Conservation (phyloP, 1,284 basidiomycete genomes). For the Pseudozyma hubeiensis region DNA sequence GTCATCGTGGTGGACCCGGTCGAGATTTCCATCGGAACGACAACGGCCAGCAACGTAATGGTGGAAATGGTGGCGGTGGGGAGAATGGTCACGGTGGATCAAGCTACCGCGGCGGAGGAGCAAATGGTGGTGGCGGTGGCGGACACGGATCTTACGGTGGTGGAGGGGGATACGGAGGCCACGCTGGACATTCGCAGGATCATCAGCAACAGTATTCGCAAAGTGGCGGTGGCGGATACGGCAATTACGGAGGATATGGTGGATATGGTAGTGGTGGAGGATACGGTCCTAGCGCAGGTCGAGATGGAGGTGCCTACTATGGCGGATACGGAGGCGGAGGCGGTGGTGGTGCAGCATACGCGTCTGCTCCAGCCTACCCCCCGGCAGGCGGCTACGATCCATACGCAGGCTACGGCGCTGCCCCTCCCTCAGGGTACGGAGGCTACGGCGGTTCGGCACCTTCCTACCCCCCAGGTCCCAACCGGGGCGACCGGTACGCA, state of each 20-base stretch:
- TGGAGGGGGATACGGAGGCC: slow-evolving; percentile 32
- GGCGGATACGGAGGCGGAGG: slow-evolving; percentile 42
- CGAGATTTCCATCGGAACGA: slow-evolving; percentile 43
- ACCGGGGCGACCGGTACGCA: slow-evolving; percentile 29
- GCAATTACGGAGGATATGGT: slow-evolving; percentile 14
- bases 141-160: slow-evolving; percentile 15
- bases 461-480: slow-evolving; percentile 8
- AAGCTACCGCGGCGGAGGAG: background rate
- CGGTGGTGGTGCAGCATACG: slow-evolving; percentile 5
- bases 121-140: background rate
- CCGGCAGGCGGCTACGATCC: slow-evolving; percentile 24
- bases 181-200: slow-evolving; percentile 12
- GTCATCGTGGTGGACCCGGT: slow-evolving; percentile 43
- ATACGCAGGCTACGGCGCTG: slow-evolving; percentile 18
- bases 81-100: slow-evolving; percentile 3
- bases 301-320: slow-evolving; percentile 10
- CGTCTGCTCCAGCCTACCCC: background rate
- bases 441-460: slow-evolving; percentile 15
- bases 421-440: slow-evolving; percentile 3
- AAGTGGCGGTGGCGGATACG: slow-evolving; percentile 13
- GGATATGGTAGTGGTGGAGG: slow-evolving; percentile 27
- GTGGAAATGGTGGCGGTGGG: slow-evolving; percentile 7
- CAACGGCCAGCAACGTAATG: slow-evolving; percentile 6
- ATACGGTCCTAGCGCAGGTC: slow-evolving; percentile 9
- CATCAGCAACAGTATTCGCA: slow-evolving; percentile 6